Evolutionary conservation across 768 basidiomycete genomes (phyloP), one percentile per base, ranked within the genome.

Genomic region (Trametes coccinea): DNA sequence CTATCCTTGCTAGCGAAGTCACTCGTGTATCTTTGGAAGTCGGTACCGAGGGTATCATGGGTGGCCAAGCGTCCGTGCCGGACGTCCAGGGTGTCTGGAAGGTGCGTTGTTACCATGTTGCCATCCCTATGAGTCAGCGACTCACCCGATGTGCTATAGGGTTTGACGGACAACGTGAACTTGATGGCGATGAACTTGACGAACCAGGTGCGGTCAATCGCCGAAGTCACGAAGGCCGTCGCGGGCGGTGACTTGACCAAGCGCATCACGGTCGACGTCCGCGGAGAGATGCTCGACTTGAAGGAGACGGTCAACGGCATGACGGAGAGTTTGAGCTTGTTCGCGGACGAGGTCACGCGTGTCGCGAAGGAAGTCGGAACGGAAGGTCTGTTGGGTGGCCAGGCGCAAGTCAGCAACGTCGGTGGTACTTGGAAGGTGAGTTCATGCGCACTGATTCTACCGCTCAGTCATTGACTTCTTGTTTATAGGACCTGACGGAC

Each of bases 301-400:
- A 91, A 93, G 76, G 87, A 92, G 74, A 98, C 94, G 0, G 94
- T 98, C 43, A 98, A 98, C 70, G 89, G 85, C 57, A 98, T 98
- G 95, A 97, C 95, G 10, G 90, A 86, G 76, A 87, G 84, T 70
- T 72, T 93, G 74, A 91, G 88, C 67, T 80, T 92, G 44, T 93
- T 94, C 72, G 92, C 92, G 0, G 89, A 90, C 68, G 91, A 93
- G 75, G 85, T 86, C 58, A 86, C 85, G 33, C 80, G 95, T 56
- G 95, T 98, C 33, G 97, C 95, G 3, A 84, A 93, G 65, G 95
- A 98, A 76, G 97, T 98, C 71, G 97, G 97, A 31, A 98, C 95
- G 7, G 97, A 98, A 72, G 97, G 96, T 37, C 83, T 88, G 67
- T 80, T 98, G 69, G 97, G 96, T 53, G 96, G 95, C 9, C 95